Evolutionary conservation across 106 monocot species (phyloP), one percentile per base, ranked within the genome.

Genomic region (Dendrobium chrysotoxum): DNA sequence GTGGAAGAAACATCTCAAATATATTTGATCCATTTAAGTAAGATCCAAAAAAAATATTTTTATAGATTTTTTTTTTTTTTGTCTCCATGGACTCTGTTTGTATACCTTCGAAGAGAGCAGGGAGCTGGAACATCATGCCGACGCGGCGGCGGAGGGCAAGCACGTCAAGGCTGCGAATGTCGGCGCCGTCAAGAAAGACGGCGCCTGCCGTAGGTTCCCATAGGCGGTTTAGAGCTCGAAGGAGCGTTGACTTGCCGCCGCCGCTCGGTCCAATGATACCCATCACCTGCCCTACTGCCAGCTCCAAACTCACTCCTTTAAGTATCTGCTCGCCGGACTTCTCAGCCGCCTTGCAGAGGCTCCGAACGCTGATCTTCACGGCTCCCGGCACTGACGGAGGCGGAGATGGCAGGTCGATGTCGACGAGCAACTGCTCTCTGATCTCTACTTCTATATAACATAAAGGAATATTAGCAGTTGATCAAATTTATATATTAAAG

Each of bases 121-220:
- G 96, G 53, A 93, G 88, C 84, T 96, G 96, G 86, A 96, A 96
- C 75, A 96, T 88, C 93, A 96, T 96, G 72, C 95, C 95, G 79
- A 95, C 95, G 79, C 82, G 88, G 45, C 96, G 88, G 28, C 96
- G 91, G 76, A 96, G 91, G 13, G 85, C 50, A 82, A 93, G 81
- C 26, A 96, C 96, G 53, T 93, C 91, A 50, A 96, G 42, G 25
- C 75, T 12, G 78, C 85, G 82, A 45, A 96, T 90, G 72, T 96
- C 96, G 7, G 76, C 75, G 25, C 91, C 96, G 79, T 96, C 96
- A 53, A 96, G 85, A 75, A 89, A 84, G 8, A 96, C 90, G 9
- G 71, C 4, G 8, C 84, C 89, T 5, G 88, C 54, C 1, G 86
- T 55, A 0, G 96, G 96, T 81, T 96, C 96, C 96, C 96, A 96